phyloP scores from a whole-genome alignment of 1,284 basidiomycete species.

The Moesziomyces sp. region DNA sequence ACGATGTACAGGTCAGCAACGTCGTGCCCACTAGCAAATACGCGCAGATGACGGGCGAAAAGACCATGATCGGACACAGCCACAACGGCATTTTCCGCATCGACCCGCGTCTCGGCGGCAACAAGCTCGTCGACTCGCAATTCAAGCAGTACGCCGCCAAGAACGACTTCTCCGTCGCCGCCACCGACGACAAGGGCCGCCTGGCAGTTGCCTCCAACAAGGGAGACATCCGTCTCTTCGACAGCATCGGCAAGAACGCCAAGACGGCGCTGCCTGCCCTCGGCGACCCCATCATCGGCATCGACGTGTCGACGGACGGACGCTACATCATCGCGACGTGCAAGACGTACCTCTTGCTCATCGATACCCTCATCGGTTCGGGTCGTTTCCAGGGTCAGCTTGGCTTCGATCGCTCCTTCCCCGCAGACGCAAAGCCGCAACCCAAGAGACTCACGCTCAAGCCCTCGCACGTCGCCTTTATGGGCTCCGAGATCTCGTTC shows the following conservation, averaged over 20 bases:
- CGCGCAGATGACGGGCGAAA: conserved; percentile 89
- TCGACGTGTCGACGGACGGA: conserved; percentile 94
- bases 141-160: conserved; percentile 96
- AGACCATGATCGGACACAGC: conserved; percentile 91
- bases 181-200: conserved; percentile 86
- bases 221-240: conserved; percentile 95
- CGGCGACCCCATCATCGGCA: conserved; percentile 92
- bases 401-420: conserved; percentile 96
- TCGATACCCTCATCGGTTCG: conserved; percentile 93
- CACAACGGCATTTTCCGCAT: conserved; percentile 96
- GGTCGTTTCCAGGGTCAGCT: conserved; percentile 85
- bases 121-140: conserved; percentile 92
- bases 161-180: conserved; percentile 92
- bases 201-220: conserved; percentile 95
- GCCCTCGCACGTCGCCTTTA: conserved; percentile 92
- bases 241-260: conserved; percentile 96
- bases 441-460: conserved; percentile 88
- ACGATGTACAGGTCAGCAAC: conserved; percentile 84
- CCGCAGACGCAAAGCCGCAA: conserved; percentile 89
- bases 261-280: conserved; percentile 97
- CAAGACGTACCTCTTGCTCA: conserved; percentile 90
- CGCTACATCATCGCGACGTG: conserved; percentile 96
- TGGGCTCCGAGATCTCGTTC: conserved; percentile 88
- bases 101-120: conserved; percentile 89
- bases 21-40: conserved; percentile 94